These are phyloP conservation scores for Chytriomyces confervae DNA, from an alignment of 192 early-diverging fungal genomes.

Conservation along the genomic window DNA sequence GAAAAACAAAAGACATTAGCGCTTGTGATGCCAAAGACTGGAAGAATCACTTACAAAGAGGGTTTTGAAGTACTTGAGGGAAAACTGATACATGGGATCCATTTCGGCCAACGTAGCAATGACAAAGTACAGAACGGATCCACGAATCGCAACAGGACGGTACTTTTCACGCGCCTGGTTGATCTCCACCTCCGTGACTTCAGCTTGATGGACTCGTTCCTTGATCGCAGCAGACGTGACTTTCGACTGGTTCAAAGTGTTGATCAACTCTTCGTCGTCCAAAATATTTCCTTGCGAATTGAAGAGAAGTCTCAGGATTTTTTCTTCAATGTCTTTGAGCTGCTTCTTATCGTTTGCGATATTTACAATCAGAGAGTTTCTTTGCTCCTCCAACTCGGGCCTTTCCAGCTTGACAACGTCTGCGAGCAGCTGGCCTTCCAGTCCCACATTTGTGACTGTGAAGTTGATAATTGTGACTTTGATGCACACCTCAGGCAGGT, in stretches of 20 bases:
- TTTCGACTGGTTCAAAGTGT: conserved; percentile 69
- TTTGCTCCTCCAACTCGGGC: conserved; percentile 69
- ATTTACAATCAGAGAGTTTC: conserved; percentile 65
- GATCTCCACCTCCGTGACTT: conserved; percentile 63
- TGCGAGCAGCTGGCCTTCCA: conserved; percentile 66
- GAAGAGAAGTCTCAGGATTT: conserved; percentile 66
- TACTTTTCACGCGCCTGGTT: conserved; percentile 63
- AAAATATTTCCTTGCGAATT: conserved; percentile 69
- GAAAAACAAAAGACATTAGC: too few relatives aligned
- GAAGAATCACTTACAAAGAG: conserved; percentile 48
- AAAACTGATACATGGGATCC: conserved; percentile 71
- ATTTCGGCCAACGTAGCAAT: conserved; percentile 66
- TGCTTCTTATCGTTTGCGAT: conserved; percentile 66
- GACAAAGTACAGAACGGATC: conserved; percentile 67
- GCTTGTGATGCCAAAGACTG: background rate
- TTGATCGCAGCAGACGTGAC: conserved; percentile 68
- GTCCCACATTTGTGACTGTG: conserved; percentile 64
- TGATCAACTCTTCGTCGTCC: conserved; percentile 69
- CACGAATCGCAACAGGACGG: conserved; percentile 63
- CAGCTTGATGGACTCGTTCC: conserved; percentile 59
- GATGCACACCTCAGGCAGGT: conserved; percentile 69
- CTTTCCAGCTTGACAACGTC: conserved; percentile 66
- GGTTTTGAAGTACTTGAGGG: conserved; percentile 69
- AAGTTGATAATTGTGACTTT: conserved; percentile 74
- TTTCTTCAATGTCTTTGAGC: conserved; percentile 69